Base-by-base conservation (phyloP, 805 yeast species). In the Candida germanica region DNA sequence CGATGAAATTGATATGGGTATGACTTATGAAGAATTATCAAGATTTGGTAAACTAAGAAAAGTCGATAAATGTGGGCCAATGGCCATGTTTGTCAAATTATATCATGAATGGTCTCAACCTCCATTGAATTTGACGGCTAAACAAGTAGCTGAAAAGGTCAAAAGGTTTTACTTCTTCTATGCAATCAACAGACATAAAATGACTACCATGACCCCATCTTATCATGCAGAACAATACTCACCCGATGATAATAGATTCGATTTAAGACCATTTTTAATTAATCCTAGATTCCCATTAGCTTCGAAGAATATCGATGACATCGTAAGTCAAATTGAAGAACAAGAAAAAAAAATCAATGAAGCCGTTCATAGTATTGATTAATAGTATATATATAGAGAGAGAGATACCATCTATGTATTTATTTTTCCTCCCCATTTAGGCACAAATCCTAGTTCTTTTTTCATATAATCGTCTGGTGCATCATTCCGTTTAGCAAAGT, bases 181-280 rank as follows among this genome's bases (percentile, higher is more conserved):
- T 61, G 96, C 97, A 4, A 77, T 93, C 39, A 93, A 93, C 60
- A 79, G 99, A 52, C 99, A 93, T 61, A 93, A 93, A 63, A 93
- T 87, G 80, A 93, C 98, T 1, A 89, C 91, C n/a, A 73, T 89
- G 58, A 93, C 99, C 0, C 99, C 99, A 10, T 77, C 94, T 24
- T 93, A 93, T 54, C 98, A 93, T 52, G 99, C 98, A 0, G 99
- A 93, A 58, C 94, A 87, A 53, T 93, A 93, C 56, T 89, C 98
- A 2, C 97, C 98, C 1, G 99, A 93, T 59, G 99, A 93, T 60
- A 93, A 93, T 58, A 73, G 99, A 51, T 93, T 85, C 59, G 99
- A 93, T 58, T 68, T 94, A 53, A 73, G 99, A 48, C 99, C 98
- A n/a, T 88, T 93, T 59, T 69, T 94, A 56, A 87, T 93, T 39